Evolutionary conservation across 2,329 filamentous ascomycete genomes (phyloP), one percentile per base, ranked within the genome.

Genomic region (Sclerotinia glacialis): DNA sequence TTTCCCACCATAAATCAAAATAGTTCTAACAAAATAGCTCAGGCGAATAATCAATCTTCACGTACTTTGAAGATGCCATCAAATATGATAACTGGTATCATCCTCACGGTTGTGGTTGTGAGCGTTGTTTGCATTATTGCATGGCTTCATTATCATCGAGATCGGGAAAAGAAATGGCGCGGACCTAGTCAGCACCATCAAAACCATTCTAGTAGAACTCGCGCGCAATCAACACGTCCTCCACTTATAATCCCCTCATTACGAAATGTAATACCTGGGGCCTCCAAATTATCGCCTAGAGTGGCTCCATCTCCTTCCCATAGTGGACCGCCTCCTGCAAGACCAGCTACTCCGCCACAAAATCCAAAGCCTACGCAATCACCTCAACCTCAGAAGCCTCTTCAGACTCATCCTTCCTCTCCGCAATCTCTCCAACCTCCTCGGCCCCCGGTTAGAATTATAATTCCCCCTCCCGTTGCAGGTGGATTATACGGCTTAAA

Each of bases 401-500:
- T 21, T 18, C 26, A 53, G 26, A 1, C 21, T 0, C 21, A 47
- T 3, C 21, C 44, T n/a, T 9, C n/a, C 18, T 23, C 26, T 18
- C 16, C 18, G 8, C 26, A 31, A 18, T 18, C 16, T 21, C 16
- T 5, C 4, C 50, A 53, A 12, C 26, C 26, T 8, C 8, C 50
- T 53, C 50, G 26, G 21, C 28, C 18, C 11, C 52, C 52, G 0
- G 28, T n/a, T 34, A 54, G 52, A 54, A 54, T 54, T 3, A 34
- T 34, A 4, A 34, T 54, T 3, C 52, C 52, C 21, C 52, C 52
- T n/a, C 52, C 52, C n/a, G 28, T 54, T 37, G 52, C 52, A 34
- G 52, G 52, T n/a, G 52, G 52, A n/a, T 11, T 54, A n/a, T 54
- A 54, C 28, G 52, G 52, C 18, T n/a, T 54, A 4, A 54, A 54